Evolutionary conservation across 2,329 filamentous ascomycete genomes (phyloP).

Genomic region (Nothopassalora personata): DNA sequence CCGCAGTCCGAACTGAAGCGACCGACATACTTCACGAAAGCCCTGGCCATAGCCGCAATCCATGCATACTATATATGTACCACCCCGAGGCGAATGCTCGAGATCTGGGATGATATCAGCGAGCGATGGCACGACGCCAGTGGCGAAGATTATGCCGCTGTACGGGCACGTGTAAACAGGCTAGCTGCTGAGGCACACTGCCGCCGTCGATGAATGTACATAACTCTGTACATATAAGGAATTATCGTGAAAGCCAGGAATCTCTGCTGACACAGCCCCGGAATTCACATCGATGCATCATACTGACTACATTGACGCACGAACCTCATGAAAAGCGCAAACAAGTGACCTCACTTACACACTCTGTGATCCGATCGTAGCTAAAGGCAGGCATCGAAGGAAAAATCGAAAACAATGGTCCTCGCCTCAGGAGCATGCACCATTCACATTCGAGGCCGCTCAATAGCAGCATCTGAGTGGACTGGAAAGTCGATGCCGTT

Average conservation of each 20-base stretch:
- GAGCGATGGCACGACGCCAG: slow-evolving; percentile 34
- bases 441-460: no score
- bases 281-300: no score
- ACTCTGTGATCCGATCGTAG: no score
- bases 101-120: slow-evolving; percentile 48
- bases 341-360: no score
- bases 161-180: slow-evolving; percentile 14
- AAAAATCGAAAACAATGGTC: no score
- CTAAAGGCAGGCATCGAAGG: no score
- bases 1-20: slow-evolving; percentile 17
- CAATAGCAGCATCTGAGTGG: no score
- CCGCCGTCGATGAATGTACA: background rate
- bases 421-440: no score
- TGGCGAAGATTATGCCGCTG: slow-evolving; percentile 25
- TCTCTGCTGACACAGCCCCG: background rate
- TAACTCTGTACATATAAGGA: background rate
- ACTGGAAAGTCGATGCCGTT: no score
- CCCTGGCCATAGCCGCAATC: slow-evolving; percentile 57
- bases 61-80: slow-evolving; percentile 60
- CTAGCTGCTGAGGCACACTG: background rate
- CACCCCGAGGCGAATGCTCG: slow-evolving; percentile 46
- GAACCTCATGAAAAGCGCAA: no score
- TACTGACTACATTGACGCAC: no score
- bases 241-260: background rate
- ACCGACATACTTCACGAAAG: slow-evolving; percentile 36